Evolutionary conservation across 108 stramenopile species (phyloP), one percentile per base, ranked within the genome.

Genomic region (Cylindrotheca closterium): DNA sequence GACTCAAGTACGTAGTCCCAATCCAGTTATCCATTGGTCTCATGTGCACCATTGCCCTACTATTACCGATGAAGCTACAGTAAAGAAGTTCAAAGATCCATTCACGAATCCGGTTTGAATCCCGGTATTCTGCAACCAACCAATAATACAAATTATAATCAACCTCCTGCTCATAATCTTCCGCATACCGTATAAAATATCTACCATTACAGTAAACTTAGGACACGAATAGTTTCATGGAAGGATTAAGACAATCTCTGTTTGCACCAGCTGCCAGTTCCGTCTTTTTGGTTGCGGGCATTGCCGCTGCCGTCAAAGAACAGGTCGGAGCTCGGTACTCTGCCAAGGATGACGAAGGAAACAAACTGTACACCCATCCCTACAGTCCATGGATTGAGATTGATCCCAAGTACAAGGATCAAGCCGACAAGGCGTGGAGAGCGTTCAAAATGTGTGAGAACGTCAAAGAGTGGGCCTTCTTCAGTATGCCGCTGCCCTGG

Each of bases 371-470:
- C 25, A 27, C 12, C n/a, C 66, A 67, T 48, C 66, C 66, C 21
- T 67, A 57, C 47, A 30, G 22, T 2, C 66, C 66, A 10, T 67
- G 66, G 66, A 47, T 23, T n/a, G 32, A 58, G 29, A 0, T 42
- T 26, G 66, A 67, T 30, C 66, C 66, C 46, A 67, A 67, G 26
- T 67, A 67, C 66, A 18, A 67, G 28, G 66, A 67, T 1, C 2
- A 23, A 30, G 55, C 21, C 4, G 56, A 58, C 55, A 48, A 3
- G 24, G 66, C 47, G 31, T 67, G 24, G 21, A 45, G 66, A 3
- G 66, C 66, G 1, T 67, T 56, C 26, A 56, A 58, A 57, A 58
- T 58, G 56, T 56, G 29, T 21, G 66, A 67, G 30, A 67, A 67
- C 31, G 47, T 58, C 46, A 67, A 67, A 47, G 66, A 67, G 26